Evolutionary conservation across 306 rosid genomes (phyloP), one percentile per base, ranked within the genome.

Genomic region (Benincasa hispida): DNA sequence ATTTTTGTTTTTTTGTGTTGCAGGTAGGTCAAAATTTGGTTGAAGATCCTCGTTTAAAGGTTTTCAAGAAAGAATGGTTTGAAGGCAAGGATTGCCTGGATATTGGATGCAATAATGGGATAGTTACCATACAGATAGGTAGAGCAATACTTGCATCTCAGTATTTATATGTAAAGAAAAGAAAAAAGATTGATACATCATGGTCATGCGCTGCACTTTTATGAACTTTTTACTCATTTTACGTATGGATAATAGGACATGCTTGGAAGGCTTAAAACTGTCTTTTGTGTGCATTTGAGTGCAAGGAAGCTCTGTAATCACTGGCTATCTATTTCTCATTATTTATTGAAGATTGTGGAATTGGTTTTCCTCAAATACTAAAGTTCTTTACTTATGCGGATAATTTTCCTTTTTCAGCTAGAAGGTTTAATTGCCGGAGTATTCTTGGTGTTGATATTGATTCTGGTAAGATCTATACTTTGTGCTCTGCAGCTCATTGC

Each of bases 401-500:
- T 37, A 19, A 8, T 37, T 24, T 48, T 45, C 21, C 42, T 4
- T 22, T 58, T 76, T n/a, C 90, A 93, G 99, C 99, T 34, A 86
- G 79, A 78, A 92, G 84, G 83, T 94, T 90, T 65, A 42, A 21
- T 62, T 94, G 99, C 88, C 85, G 82, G 80, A 87, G 87, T 84
- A 92, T 94, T 78, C 90, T 87, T 79, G 99, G 97, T 47, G 42
- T 94, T 79, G 99, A 94, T 84, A 94, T 94, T 79, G 99, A 94
- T 70, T 82, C 87, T 41, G 80, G 98, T 94, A 86, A 86, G 93
- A 81, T 67, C 85, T 82, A 73, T 57, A 57, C 76, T 39, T n/a
- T 14, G n/a, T 2, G 73, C 59, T 54, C 30, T 74, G 22, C 68
- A 74, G 62, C 67, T 59, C 65, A 75, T 3, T 50, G 8, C 25